Conservation (phyloP, 1,139 yeast species). For the Geotrichum klebahnii region DNA sequence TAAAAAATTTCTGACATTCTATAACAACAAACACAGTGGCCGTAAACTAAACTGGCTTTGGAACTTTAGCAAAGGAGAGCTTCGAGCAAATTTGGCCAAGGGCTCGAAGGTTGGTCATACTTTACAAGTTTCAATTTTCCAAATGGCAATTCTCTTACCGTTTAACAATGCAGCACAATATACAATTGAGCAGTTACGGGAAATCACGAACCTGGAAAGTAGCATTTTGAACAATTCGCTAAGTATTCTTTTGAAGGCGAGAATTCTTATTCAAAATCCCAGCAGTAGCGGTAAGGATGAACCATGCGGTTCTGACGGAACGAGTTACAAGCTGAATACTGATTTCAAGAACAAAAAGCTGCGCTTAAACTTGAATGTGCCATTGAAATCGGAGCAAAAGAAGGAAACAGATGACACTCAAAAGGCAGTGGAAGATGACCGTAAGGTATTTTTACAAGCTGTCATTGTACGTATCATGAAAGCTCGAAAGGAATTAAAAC, state of each 20-base stretch:
- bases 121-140: constrained; percentile 79
- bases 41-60: constrained; percentile 93
- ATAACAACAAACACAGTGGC: constrained; percentile 74
- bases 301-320: constrained; percentile 41
- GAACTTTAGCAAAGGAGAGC: constrained; percentile 90
- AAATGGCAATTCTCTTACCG: constrained; percentile 78
- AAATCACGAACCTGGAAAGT: constrained; percentile 62
- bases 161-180: constrained; percentile 63
- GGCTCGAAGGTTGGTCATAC: constrained; percentile 68
- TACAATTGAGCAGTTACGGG: constrained; percentile 58
- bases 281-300: constrained; percentile 30
- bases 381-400: constrained; percentile 71
- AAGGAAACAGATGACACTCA: constrained; percentile 79
- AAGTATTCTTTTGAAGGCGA: constrained; percentile 72
- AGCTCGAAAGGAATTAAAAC: constrained; percentile 76
- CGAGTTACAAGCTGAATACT: constrained; percentile 64
- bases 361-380: constrained; percentile 78
- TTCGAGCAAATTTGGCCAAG: constrained; percentile 80
- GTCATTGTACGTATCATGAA: constrained; percentile 96
- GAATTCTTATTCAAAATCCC: constrained; percentile 58
- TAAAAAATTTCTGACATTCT: constrained; percentile 63
- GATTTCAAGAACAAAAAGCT: constrained; percentile 84
- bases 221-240: constrained; percentile 71
- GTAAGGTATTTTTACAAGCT: constrained; percentile 83
- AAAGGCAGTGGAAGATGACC: constrained; percentile 80